Evolutionary conservation across 352 stramenopile genomes (phyloP), one percentile per base, ranked within the genome.

Genomic region (Peronosclerospora sorghi): DNA sequence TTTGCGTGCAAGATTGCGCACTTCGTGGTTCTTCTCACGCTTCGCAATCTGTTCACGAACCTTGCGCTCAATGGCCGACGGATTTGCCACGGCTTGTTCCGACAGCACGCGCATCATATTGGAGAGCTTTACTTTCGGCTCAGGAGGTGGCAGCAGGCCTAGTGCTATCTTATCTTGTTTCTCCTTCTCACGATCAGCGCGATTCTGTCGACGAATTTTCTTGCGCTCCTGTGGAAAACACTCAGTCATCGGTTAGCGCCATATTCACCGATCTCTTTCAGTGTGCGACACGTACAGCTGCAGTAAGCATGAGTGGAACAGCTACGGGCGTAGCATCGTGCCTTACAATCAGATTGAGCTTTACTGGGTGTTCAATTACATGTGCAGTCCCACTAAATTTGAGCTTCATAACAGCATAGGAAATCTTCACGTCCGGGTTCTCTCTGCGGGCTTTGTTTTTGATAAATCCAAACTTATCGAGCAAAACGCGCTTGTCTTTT

Each of bases 31-130:
- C 49, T 93, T 81, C 52, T 97, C 86, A 28, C 92, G 78, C 54
- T 94, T 67, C 12, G 95, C 81, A 20, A 98, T 89, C 62, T 98
- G 95, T 54, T 96, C 74, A 26, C 86, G 75, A 27, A 98, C 95
- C 57, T 95, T 95, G 30, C 74, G 68, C 67, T 98, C 95, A 54
- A 98, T 96, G 35, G 95, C 92, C 3, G 84, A 97, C 26, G 96
- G 96, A 59, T 99, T 94, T 10, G 96, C 75, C 26, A 97, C 91
- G 0, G 95, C 95, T 65, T 98, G 83, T 41, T 96, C 84, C 1
- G 68, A 75, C 41, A 98, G 59, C 15, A 98, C 93, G 30, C 88
- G 87, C 90, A 99, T 98, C 69, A 98, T 98, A 62, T 99, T 99
- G 5, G 78, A 92, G 13, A 98, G 61, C 41, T 97, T 98, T 44